Conservation (phyloP, 1,139 yeast genomes). For the Debaryomycetaceae sp. region DNA sequence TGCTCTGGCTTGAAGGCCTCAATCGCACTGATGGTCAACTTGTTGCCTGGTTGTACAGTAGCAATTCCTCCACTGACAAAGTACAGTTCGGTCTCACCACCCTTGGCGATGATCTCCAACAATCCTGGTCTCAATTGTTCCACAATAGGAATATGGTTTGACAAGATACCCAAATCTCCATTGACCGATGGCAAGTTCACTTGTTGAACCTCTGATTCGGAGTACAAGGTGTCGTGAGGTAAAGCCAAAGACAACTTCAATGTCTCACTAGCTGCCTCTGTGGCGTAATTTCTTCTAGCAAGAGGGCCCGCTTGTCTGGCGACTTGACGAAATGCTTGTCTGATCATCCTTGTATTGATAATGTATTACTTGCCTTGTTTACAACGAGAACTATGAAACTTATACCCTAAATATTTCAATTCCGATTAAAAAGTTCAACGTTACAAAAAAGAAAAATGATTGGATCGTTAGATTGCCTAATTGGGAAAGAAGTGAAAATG, state of each 20-base stretch:
- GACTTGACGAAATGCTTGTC: conserved; percentile 64
- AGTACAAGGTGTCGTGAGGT: conserved; percentile 70
- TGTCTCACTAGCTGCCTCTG: conserved; percentile 74
- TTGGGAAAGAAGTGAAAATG: conserved; percentile 16
- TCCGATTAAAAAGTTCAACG: conserved; percentile 8
- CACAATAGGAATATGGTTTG: conserved; percentile 96
- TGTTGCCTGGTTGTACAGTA: conserved; percentile 92
- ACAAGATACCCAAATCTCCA: conserved; percentile 96
- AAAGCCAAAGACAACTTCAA: conserved; percentile 87
- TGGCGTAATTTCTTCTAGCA: conserved; percentile 84
- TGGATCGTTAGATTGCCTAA: conserved; percentile 30
- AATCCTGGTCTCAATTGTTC: conserved; percentile 98
- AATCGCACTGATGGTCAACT: conserved; percentile 86
- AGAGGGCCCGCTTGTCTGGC: conserved; percentile 61
- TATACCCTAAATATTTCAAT: conserved; percentile 3
- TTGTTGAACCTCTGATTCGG: conserved; percentile 63
- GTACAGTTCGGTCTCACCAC: conserved; percentile 74
- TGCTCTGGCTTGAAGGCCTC: conserved; percentile 94
- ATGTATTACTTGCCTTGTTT: not conserved
- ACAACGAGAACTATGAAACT: not conserved
- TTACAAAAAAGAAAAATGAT: conserved; percentile 17
- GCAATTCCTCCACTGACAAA: conserved; percentile 97
- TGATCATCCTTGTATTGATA: conserved; percentile 47
- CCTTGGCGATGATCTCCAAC: conserved; percentile 81
- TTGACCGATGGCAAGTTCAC: conserved; percentile 95